Percentiles rank a stretch among this genome's conserved stretches.
These are phyloP conservation scores for Casaregolazyma suthepensis DNA, from an alignment of 1,139 yeast species.

Conservation along the genomic window DNA sequence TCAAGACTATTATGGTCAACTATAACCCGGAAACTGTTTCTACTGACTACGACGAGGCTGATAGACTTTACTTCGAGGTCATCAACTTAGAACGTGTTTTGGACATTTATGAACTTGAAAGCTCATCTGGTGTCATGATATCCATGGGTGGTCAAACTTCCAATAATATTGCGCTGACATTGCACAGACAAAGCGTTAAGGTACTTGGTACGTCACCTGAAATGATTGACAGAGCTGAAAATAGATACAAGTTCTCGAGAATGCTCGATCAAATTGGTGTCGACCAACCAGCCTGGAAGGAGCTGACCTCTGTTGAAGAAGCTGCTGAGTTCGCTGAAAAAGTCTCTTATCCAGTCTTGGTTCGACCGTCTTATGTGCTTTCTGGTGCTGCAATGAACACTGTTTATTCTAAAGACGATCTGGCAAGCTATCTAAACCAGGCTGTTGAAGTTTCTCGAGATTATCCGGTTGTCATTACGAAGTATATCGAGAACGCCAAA, in stretches of 20 bases:
- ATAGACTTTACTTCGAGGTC: conserved; percentile 92
- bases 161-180: conserved; percentile 88
- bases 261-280: conserved; percentile 96
- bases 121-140: conserved; percentile 86
- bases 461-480: conserved; percentile 95
- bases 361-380: conserved; percentile 94
- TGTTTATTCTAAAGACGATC: conserved; percentile 83
- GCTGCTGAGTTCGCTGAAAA: conserved; percentile 89
- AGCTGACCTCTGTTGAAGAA: conserved; percentile 86
- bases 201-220: conserved; percentile 96
- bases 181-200: conserved; percentile 92
- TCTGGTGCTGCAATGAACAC: conserved; percentile 99
- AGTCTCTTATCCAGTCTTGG: conserved; percentile 92
- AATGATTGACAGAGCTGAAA: conserved; percentile 98
- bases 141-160: conserved; percentile 99
- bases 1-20: conserved; percentile 94
- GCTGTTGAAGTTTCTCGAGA: conserved; percentile 98
- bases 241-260: conserved; percentile 95
- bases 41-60: conserved; percentile 98
- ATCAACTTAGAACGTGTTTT: conserved; percentile 91
- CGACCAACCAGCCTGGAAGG: conserved; percentile 99
- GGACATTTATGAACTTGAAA: conserved; percentile 92
- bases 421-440: conserved; percentile 80
- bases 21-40: conserved; percentile 98
- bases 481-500: conserved; percentile 94